These are phyloP conservation scores for Chaetomiaceae sp. DNA, from an alignment of 2,329 filamentous ascomycete species.

Conservation along the genomic window DNA sequence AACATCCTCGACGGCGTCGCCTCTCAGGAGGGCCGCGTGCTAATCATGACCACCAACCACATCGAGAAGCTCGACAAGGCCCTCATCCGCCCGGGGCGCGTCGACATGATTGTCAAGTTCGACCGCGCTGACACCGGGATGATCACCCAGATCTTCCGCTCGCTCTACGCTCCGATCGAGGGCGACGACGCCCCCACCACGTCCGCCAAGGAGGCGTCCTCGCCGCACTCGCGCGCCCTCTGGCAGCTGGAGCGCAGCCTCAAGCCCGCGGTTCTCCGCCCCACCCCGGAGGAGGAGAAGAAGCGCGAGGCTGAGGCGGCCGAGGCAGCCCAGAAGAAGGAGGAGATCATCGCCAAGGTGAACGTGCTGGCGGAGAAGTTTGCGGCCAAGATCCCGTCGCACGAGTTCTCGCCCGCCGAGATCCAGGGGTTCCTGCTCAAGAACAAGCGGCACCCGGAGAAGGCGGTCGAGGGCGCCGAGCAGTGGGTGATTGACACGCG, in stretches of 20 bases:
- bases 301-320: constrained; percentile 26
- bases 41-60: constrained; percentile 65
- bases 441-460: constrained; percentile 49
- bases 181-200: constrained; percentile 38
- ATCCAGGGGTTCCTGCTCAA: constrained; percentile 56
- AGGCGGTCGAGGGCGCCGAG: constrained; percentile 43
- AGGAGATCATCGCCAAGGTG: constrained; percentile 39
- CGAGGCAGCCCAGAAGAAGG: constrained; percentile 29
- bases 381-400: constrained; percentile 46
- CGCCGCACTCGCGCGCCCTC: not conserved
- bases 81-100: constrained; percentile 57
- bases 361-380: constrained; percentile 46
- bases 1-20: constrained; percentile 76
- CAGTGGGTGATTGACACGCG: constrained; percentile 49
- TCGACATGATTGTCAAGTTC: constrained; percentile 58
- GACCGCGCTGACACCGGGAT: constrained; percentile 50
- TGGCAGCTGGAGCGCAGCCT: constrained; percentile 4
- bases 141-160: constrained; percentile 51
- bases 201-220: not conserved
- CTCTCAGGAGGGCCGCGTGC: constrained; percentile 58
- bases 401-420: constrained; percentile 57
- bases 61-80: constrained; percentile 58
- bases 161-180: constrained; percentile 52
- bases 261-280: constrained; percentile 2
- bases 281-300: constrained; percentile 18